Evolutionary conservation across 2,329 filamentous ascomycete genomes (phyloP).

Genomic region (Cladophialophora bantiana): DNA sequence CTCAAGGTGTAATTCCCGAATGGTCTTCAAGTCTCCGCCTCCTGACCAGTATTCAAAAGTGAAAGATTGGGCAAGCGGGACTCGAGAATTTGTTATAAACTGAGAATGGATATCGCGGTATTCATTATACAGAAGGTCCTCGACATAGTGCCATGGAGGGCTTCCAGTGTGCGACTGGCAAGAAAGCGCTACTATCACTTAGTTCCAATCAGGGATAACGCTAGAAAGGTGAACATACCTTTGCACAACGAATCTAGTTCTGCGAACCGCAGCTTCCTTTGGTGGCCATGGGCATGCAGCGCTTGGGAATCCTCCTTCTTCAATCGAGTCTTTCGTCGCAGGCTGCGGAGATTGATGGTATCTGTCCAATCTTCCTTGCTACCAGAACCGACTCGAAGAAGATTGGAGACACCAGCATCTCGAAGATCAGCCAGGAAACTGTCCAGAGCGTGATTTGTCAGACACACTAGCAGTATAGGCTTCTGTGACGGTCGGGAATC

Average conservation of each 20-base stretch:
- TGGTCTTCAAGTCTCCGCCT: conserved; percentile 41
- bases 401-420: conserved; percentile 40
- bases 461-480: conserved; percentile 45
- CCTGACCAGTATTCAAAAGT: conserved; percentile 42
- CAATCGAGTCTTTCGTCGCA: conserved; percentile 26
- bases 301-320: conserved; percentile 19
- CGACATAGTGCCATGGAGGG: conserved; percentile 32
- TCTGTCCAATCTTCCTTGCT: conserved; percentile 42
- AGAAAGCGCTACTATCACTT: conserved; percentile 21
- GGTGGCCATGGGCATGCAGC: neutral
- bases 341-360: conserved; percentile 31
- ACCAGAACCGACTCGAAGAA: conserved; percentile 43
- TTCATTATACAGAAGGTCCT: conserved; percentile 18
- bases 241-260: conserved; percentile 33
- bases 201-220: neutral
- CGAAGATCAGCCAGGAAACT: conserved; percentile 42
- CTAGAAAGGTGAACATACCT: conserved; percentile 12
- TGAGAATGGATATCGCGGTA: conserved; percentile 32
- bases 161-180: conserved; percentile 23
- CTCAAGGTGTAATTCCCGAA: conserved; percentile 40
- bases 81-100: conserved; percentile 22
- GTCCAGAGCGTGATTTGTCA: conserved; percentile 47
- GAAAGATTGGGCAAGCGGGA: conserved; percentile 33
- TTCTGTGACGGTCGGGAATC: conserved; percentile 37
- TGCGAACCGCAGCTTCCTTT: conserved; percentile 24